phyloP scores from a whole-genome alignment of 805 yeast genomes.

The Monosporozyma siamensis region DNA sequence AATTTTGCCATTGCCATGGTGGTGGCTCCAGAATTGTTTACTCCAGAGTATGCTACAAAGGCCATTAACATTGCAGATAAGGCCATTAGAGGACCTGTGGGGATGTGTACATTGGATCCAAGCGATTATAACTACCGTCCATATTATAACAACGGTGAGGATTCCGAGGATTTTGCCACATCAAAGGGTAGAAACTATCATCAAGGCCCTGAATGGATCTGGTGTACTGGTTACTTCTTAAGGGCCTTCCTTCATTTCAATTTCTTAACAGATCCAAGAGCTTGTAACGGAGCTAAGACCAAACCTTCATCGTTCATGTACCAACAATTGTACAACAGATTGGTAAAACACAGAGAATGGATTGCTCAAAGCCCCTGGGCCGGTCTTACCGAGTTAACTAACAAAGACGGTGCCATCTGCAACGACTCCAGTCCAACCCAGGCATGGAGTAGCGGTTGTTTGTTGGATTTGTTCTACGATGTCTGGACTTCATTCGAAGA shows the following conservation, averaged over 20 bases:
- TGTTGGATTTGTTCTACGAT: slow-evolving; percentile 72
- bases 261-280: slow-evolving; percentile 30
- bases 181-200: slow-evolving; percentile 94
- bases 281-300: slow-evolving; percentile 24
- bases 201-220: slow-evolving; percentile 98
- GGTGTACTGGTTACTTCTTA: slow-evolving; percentile 82
- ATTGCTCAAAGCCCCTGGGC: slow-evolving; percentile 78
- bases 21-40: slow-evolving; percentile 91
- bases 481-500: slow-evolving; percentile 31
- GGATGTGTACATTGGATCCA: slow-evolving; percentile 89
- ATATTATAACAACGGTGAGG: slow-evolving; percentile 71
- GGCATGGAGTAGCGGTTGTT: slow-evolving; percentile 90
- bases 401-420: slow-evolving; percentile 76
- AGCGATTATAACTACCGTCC: slow-evolving; percentile 88
- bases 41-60: slow-evolving; percentile 45
- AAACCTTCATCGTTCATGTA: slow-evolving; percentile 43
- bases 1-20: slow-evolving; percentile 87
- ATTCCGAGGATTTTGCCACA: slow-evolving; percentile 79
- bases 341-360: slow-evolving; percentile 62
- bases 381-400: slow-evolving; percentile 86
- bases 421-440: slow-evolving; percentile 89
- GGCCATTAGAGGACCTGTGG: slow-evolving; percentile 76
- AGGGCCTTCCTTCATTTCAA: slow-evolving; percentile 63
- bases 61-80: slow-evolving; percentile 67
- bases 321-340: slow-evolving; percentile 49